Evolutionary conservation across 2,329 filamentous ascomycete genomes (phyloP).

Genomic region (Truncatella angustata): DNA sequence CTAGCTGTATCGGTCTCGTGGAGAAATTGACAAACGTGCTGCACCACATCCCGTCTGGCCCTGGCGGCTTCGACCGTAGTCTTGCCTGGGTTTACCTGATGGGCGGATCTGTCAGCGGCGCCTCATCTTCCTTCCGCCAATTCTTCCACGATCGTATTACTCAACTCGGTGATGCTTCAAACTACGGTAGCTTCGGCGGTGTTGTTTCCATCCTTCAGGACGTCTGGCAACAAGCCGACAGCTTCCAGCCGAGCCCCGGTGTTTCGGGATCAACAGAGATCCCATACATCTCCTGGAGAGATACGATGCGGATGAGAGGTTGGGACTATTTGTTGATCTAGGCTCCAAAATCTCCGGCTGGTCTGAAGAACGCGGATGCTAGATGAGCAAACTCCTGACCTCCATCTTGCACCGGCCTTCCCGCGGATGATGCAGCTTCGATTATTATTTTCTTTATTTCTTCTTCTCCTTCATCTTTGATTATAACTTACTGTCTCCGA

Average conservation of each 20-base stretch:
- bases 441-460: conserved; percentile 23
- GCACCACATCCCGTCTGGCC: conserved; percentile 77
- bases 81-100: conserved; percentile 93
- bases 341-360: conserved; percentile 31
- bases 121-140: conserved; percentile 70
- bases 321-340: conserved; percentile 94
- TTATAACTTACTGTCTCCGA: conserved; percentile 18
- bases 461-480: conserved; percentile 22
- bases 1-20: conserved; percentile 73
- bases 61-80: conserved; percentile 81
- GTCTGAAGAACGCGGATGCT: conserved; percentile 31
- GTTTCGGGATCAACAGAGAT: conserved; percentile 36
- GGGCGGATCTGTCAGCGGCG: conserved; percentile 73
- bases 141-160: conserved; percentile 75
- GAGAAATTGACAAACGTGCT: conserved; percentile 75
- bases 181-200: conserved; percentile 82
- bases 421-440: conserved; percentile 36
- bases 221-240: conserved; percentile 79
- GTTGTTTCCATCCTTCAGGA: conserved; percentile 76
- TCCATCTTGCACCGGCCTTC: conserved; percentile 24
- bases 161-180: conserved; percentile 72
- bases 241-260: conserved; percentile 34
- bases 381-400: conserved; percentile 1
- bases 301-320: conserved; percentile 85
- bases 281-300: conserved; percentile 87